Conservation (phyloP, 805 yeast species). For the Pichia nanzhaoensis region DNA sequence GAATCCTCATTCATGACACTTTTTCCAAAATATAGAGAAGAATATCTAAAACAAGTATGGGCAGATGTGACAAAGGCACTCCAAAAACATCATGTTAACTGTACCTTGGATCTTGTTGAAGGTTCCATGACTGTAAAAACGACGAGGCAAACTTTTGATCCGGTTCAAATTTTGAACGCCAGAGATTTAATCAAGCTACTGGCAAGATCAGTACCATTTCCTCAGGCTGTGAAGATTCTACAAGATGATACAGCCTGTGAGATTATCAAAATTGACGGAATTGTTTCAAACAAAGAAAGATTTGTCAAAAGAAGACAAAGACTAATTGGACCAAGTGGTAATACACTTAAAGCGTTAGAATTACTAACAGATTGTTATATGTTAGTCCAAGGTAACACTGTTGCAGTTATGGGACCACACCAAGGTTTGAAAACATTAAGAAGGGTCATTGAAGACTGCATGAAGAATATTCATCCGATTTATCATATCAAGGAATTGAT, state of each 20-base stretch:
- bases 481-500: conserved; percentile 94
- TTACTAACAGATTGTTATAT: conserved; percentile 92
- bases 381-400: conserved; percentile 95
- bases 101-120: conserved; percentile 84
- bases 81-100: conserved; percentile 67
- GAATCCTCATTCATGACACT: conserved; percentile 92
- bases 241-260: conserved; percentile 95
- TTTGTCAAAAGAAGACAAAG: conserved; percentile 95
- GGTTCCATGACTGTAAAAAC: conserved; percentile 97
- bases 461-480: conserved; percentile 95
- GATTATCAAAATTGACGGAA: conserved; percentile 87
- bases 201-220: conserved; percentile 95
- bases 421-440: conserved; percentile 88
- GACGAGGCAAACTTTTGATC: conserved; percentile 92
- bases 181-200: conserved; percentile 88
- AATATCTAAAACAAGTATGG: conserved; percentile 84
- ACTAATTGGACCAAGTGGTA: conserved; percentile 94
- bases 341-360: conserved; percentile 92
- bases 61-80: conserved; percentile 82
- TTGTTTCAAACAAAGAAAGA: conserved; percentile 85
- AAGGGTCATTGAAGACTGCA: conserved; percentile 95
- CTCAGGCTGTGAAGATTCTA: conserved; percentile 87
- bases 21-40: conserved; percentile 95
- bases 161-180: conserved; percentile 88
- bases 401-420: conserved; percentile 93